Conservation (phyloP, 345 rosid genomes). For the Populus alba region DNA sequence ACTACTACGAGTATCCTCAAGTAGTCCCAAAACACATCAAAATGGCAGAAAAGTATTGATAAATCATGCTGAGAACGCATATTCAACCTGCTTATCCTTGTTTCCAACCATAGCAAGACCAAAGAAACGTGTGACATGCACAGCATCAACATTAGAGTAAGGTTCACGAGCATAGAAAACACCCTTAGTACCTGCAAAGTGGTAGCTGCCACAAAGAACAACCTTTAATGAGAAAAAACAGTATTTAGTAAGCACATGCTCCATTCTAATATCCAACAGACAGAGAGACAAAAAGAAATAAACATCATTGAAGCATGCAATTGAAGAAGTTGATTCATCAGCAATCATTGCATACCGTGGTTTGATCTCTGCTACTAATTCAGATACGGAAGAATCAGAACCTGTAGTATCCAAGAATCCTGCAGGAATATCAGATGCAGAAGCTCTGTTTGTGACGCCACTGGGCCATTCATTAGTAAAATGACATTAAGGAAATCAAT, state of each 20-base stretch:
- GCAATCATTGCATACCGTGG: conserved; percentile 57
- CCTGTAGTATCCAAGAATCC: conserved; percentile 55
- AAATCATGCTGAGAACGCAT: neutral
- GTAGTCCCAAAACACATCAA: neutral
- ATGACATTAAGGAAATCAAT: conserved; percentile 45
- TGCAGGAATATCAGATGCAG: conserved; percentile 45
- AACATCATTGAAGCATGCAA: neutral
- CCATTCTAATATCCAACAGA: neutral
- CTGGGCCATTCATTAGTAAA: conserved; percentile 94
- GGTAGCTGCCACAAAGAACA: conserved; percentile 55
- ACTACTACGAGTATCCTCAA: neutral
- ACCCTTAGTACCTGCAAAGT: conserved; percentile 82
- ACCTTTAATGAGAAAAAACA: conserved; percentile 16
- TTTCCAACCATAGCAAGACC: conserved; percentile 94
- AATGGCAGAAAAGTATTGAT: neutral
- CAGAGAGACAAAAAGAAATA: neutral
- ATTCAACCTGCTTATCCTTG: conserved; percentile 75
- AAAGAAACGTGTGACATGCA: conserved; percentile 81
- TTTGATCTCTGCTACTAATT: conserved; percentile 76
- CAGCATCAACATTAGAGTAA: conserved; percentile 61
- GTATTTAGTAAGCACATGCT: neutral
- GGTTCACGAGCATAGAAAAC: conserved; percentile 86
- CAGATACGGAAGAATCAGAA: conserved; percentile 55
- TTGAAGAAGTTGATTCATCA: neutral
- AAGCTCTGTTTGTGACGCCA: conserved; percentile 59